Evolutionary conservation across 1,284 basidiomycete genomes (phyloP), one percentile per base, ranked within the genome.

Genomic region (Mycena sp.): DNA sequence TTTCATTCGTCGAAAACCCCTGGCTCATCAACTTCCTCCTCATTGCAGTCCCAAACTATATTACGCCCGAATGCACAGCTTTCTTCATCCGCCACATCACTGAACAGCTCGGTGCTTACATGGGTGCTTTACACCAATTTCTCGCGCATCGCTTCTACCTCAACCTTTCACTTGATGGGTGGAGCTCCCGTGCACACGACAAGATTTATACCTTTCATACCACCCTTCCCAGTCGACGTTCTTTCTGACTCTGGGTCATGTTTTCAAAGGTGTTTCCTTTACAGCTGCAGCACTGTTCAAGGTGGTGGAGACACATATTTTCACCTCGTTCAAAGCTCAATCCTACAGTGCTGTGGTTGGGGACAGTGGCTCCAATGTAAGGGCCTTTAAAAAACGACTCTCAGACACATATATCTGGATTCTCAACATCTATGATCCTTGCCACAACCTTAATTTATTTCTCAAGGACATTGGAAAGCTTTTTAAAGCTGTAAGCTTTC

Each of bases 221-320:
- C 12, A 68, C 67, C 21, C 44, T 50, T 9, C 60, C 67, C n/a
- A 60, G 44, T 14, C 56, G 63, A 0, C 51, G 12, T 65, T 60
- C n/a, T 53, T 68, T 28, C 54, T 68, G 26, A 65, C 63, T 2
- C n/a, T 25, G 28, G 67, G 67, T 3, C 44, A 63, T 37, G 60
- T 68, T 37, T 68, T 68, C 35, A 65, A 65, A n/a, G 67, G 67
- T n/a, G 45, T 65, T 30, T 63, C 65, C 10, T 61, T 67, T 17
- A 67, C 65, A 0, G 62, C 57, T 28, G 29, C 37, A 3, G 63
- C 59, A 1, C 21, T 65, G 3, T 53, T 28, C 26, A 57, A 63
- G 38, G 56, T 60, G 1, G 38, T 57, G 6, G 35, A 43, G 28
- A 43, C 29, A 19, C n/a, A n/a, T n/a, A n/a, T n/a, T n/a, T n/a